Evolutionary conservation across 202 grass and related monocot species (phyloP).

Genomic region (Carex arenaria): DNA sequence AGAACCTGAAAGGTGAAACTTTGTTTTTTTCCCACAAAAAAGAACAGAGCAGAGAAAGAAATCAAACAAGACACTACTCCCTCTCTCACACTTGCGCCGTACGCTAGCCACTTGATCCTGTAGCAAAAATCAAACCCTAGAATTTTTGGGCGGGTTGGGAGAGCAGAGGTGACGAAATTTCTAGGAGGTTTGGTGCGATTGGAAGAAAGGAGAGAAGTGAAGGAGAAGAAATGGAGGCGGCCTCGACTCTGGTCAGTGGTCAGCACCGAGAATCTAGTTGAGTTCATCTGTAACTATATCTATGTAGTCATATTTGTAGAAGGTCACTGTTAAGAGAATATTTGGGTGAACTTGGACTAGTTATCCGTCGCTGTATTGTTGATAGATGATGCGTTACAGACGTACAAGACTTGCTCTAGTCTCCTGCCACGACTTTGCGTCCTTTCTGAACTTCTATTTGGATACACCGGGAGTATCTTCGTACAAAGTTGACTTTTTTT

Average conservation of each 20-base stretch:
- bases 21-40: neutral
- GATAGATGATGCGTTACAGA: constrained; percentile 9
- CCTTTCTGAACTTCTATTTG: constrained; percentile 13
- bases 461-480: constrained; percentile 10
- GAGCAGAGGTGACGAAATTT: constrained; percentile 25
- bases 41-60: neutral
- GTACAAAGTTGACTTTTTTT: constrained; percentile 17
- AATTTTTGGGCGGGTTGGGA: neutral
- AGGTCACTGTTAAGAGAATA: neutral
- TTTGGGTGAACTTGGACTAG: neutral
- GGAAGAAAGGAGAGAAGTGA: constrained; percentile 10
- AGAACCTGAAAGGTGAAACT: neutral
- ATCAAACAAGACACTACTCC: constrained; percentile 10
- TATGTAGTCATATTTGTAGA: neutral
- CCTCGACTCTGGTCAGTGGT: constrained; percentile 12
- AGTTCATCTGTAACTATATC: neutral
- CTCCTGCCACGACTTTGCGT: constrained; percentile 14
- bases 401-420: neutral
- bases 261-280: neutral
- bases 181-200: constrained; percentile 24
- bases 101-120: neutral
- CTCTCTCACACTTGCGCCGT: neutral
- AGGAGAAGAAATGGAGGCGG: constrained; percentile 16
- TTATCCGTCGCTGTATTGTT: neutral
- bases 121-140: neutral